These are phyloP conservation scores for Saraca asoca DNA, from an alignment of 331 rosid genomes.

Conservation along the genomic window DNA sequence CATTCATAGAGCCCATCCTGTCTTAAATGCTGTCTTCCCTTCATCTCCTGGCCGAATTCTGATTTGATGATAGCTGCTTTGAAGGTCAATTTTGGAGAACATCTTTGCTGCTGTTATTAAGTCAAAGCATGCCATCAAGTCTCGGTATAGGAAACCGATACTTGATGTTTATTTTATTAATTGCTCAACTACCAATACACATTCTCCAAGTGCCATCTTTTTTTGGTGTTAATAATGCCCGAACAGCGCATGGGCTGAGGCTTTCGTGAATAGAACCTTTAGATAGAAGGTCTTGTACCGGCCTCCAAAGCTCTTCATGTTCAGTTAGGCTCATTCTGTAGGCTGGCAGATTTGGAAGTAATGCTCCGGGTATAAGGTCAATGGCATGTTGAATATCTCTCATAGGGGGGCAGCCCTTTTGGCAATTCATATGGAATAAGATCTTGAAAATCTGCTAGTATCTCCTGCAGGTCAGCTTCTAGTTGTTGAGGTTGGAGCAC, in stretches of 20 bases:
- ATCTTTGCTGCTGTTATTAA: not conserved
- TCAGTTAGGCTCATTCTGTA: not conserved
- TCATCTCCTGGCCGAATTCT: not conserved
- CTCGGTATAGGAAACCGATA: not conserved
- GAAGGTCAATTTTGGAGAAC: not conserved
- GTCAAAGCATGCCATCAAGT: not conserved
- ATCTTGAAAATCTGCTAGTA: not conserved
- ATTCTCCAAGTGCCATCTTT: not conserved
- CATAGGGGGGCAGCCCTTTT: not conserved
- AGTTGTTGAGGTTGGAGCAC: not conserved
- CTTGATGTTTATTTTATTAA: constrained; percentile 12
- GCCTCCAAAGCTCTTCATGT: not conserved
- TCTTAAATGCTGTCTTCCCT: not conserved
- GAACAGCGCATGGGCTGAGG: not conserved
- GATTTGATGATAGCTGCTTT: not conserved
- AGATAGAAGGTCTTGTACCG: not conserved
- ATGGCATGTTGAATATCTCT: not conserved
- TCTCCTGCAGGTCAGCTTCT: not conserved
- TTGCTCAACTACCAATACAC: not conserved
- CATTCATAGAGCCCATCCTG: not conserved
- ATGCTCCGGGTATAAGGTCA: not conserved
- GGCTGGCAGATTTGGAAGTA: not conserved
- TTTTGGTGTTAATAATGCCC: not conserved
- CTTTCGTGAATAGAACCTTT: not conserved
- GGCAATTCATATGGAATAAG: not conserved